Percentiles rank a stretch among this genome's conserved stretches.
These are phyloP conservation scores for Trichoderma sp. DNA, from an alignment of 2,329 filamentous ascomycete genomes.

Conservation along the genomic window DNA sequence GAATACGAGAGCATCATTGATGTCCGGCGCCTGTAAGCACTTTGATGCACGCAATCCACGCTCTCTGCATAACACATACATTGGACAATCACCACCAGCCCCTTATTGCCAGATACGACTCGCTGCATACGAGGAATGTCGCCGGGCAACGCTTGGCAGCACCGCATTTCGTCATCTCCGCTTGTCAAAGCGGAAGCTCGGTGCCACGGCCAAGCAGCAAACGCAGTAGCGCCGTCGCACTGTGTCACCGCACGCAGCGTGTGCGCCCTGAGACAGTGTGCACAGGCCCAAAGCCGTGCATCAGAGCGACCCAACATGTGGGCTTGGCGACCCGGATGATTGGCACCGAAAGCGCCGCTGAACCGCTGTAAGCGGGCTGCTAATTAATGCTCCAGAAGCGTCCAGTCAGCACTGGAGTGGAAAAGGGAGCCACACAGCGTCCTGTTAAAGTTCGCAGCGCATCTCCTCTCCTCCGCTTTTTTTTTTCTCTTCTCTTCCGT, in stretches of 20 bases:
- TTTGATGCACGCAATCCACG: neutral
- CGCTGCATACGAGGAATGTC: neutral
- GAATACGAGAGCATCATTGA: neutral
- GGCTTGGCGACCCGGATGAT: constrained; percentile 21
- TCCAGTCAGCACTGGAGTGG: neutral
- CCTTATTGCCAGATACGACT: neutral
- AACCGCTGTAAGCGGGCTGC: constrained; percentile 17
- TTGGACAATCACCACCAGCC: neutral
- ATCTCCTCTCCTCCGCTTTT: constrained; percentile 9
- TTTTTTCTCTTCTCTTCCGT: neutral
- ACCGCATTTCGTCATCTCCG: constrained; percentile 12
- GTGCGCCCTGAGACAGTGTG: constrained; percentile 11
- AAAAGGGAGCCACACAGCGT: neutral
- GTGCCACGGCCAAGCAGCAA: constrained; percentile 5
- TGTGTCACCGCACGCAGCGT: neutral
- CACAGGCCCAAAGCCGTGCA: neutral
- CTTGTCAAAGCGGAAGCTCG: constrained; percentile 11
- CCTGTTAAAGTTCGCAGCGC: constrained; percentile 1
- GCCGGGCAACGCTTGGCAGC: neutral
- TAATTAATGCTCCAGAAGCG: neutral
- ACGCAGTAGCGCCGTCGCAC: neutral
- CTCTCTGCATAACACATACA: neutral
- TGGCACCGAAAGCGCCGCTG: constrained; percentile 13
- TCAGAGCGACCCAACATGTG: constrained; percentile 3
- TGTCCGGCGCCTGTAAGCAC: neutral